A percentile compares a stretch with the other conserved stretches of the same genome.
These are phyloP conservation scores for Zymoseptoria crescenta DNA, from an alignment of 2,329 filamentous ascomycete species.

Conservation along the genomic window DNA sequence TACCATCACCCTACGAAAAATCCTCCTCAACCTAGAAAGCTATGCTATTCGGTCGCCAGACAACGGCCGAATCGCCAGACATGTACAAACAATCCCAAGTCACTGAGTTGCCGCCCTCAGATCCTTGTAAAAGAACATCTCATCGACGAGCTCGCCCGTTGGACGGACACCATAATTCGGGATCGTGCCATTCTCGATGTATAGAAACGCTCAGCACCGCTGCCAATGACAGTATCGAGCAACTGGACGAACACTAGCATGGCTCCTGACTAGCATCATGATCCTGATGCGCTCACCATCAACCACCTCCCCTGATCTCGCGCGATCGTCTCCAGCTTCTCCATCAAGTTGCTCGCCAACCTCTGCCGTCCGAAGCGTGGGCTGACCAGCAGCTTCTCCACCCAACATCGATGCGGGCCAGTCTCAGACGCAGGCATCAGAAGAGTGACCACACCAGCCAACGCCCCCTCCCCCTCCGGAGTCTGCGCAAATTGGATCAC, in stretches of 20 bases:
- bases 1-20: neutral
- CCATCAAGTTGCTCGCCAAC: slow-evolving; percentile 46
- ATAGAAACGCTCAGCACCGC: slow-evolving; percentile 50
- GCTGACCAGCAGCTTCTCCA: slow-evolving; percentile 53
- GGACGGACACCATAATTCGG: slow-evolving; percentile 48
- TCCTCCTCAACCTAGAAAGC: neutral
- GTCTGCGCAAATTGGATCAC: slow-evolving; percentile 26
- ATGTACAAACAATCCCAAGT: neutral
- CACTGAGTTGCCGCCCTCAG: slow-evolving; percentile 25
- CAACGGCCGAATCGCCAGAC: neutral
- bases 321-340: slow-evolving; percentile 50
- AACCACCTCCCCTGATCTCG: slow-evolving; percentile 41
- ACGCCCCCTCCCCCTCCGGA: slow-evolving; percentile 27
- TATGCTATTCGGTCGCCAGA: neutral
- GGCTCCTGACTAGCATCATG: neutral
- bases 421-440: slow-evolving; percentile 48
- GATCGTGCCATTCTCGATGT: slow-evolving; percentile 48
- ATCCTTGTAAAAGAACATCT: slow-evolving; percentile 54
- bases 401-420: slow-evolving; percentile 45
- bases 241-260: slow-evolving; percentile 30
- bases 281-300: slow-evolving; percentile 40
- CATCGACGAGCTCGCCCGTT: slow-evolving; percentile 41
- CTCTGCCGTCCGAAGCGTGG: slow-evolving; percentile 45
- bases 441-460: slow-evolving; percentile 52
- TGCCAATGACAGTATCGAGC: slow-evolving; percentile 47